These are phyloP conservation scores for Silene vulgaris DNA, from an alignment of 179 eudicot genomes.

Conservation along the genomic window DNA sequence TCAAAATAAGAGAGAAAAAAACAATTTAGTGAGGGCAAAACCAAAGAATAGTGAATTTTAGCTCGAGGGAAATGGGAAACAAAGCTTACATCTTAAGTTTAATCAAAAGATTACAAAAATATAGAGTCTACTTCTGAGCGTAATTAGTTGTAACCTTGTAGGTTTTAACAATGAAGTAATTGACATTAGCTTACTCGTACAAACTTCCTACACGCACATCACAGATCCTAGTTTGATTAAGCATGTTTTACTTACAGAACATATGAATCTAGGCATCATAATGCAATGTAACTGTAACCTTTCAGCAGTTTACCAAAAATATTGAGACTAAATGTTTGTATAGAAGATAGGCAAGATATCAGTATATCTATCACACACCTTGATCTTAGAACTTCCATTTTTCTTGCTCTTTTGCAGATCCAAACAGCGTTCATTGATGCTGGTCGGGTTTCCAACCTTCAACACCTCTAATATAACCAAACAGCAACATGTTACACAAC, in stretches of 20 bases:
- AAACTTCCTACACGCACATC: neutral
- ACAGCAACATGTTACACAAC: neutral
- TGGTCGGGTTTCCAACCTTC: constrained; percentile 58
- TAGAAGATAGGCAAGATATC: neutral
- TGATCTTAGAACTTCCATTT: constrained; percentile 50
- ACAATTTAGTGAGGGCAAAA: no score
- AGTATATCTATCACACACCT: constrained; percentile 42
- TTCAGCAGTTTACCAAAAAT: neutral
- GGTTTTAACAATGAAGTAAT: neutral
- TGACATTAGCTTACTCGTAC: neutral
- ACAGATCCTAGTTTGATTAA: neutral
- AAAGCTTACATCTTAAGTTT: no score
- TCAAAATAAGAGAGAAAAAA: no score
- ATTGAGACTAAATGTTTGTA: neutral
- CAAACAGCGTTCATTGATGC: constrained; percentile 79
- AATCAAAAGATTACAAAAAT: neutral
- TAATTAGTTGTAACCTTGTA: neutral
- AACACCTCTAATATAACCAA: constrained; percentile 49
- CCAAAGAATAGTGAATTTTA: neutral
- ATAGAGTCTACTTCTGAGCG: neutral
- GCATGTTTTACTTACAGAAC: neutral
- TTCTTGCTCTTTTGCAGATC: constrained; percentile 89
- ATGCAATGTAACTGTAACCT: no score
- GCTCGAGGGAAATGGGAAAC: no score
- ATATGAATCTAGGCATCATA: no score